Evolutionary conservation across 192 early-diverging fungal species (phyloP).

Genomic region (Podila clonocystis): DNA sequence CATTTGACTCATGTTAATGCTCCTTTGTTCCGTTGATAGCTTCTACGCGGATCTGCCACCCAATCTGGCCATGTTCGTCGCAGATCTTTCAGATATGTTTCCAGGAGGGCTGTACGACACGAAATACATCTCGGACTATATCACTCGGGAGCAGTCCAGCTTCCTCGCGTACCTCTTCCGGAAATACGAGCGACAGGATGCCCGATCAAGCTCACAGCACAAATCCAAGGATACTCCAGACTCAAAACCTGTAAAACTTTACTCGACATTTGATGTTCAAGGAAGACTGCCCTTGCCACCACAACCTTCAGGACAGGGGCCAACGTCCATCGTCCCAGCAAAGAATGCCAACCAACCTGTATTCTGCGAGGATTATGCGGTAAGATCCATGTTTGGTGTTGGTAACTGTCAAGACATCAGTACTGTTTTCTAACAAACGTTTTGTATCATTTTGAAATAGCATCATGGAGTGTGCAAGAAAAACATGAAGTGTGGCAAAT

Average conservation of each 20-base stretch:
- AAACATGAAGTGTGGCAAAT: conserved; percentile 71
- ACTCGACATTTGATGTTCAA: conserved; percentile 30
- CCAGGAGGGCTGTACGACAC: conserved; percentile 93
- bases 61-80: conserved; percentile 73
- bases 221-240: neutral
- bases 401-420: no score
- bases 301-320: neutral
- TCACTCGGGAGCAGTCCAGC: conserved; percentile 66
- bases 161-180: conserved; percentile 78
- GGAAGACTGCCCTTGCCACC: conserved; percentile 11
- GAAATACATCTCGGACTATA: conserved; percentile 84
- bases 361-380: conserved; percentile 88
- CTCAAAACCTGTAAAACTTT: neutral
- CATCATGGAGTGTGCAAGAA: conserved; percentile 81
- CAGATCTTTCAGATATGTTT: conserved; percentile 86
- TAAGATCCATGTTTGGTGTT: conserved; percentile 54
- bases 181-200: conserved; percentile 58
- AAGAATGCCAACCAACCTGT: conserved; percentile 25
- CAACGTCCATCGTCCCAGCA: neutral
- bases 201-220: conserved; percentile 6
- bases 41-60: conserved; percentile 86
- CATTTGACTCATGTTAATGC: neutral
- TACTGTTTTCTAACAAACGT: neutral
- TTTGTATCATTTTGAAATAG: conserved; percentile 51
- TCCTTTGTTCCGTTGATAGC: conserved; percentile 18